Evolutionary conservation across 2,329 filamentous ascomycete species (phyloP).

Genomic region (Paracamarosporium sp.): DNA sequence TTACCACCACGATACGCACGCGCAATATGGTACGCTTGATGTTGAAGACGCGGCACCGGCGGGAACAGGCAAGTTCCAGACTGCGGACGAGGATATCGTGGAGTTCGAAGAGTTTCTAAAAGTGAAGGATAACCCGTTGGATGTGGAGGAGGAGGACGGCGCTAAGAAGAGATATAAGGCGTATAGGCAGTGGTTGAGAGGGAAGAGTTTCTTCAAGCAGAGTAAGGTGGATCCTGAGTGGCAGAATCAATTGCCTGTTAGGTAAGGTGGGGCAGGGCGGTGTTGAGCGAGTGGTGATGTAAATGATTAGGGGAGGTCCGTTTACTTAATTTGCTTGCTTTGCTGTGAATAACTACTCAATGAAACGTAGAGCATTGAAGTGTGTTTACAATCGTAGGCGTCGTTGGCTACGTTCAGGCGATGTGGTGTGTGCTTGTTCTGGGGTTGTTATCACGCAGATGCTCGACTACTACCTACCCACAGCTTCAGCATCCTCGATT

Average conservation of each 20-base stretch:
- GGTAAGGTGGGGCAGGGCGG: slow-evolving; percentile 18
- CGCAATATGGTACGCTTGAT: slow-evolving; percentile 1
- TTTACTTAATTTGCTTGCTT: too few relatives aligned
- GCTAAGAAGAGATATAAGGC: slow-evolving; percentile 96
- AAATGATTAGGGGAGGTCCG: too few relatives aligned
- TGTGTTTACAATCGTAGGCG: too few relatives aligned
- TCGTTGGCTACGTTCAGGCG: too few relatives aligned
- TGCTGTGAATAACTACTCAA: too few relatives aligned
- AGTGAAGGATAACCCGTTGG: slow-evolving; percentile 82
- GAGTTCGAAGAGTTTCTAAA: slow-evolving; percentile 80
- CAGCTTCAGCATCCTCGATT: too few relatives aligned
- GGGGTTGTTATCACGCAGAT: too few relatives aligned
- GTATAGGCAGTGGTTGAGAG: slow-evolving; percentile 91
- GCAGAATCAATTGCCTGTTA: slow-evolving; percentile 42
- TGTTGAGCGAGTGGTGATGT: too few relatives aligned
- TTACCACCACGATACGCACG: slow-evolving; percentile 18
- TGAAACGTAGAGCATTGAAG: too few relatives aligned
- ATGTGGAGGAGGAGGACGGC: slow-evolving; percentile 84
- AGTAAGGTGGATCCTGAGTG: slow-evolving; percentile 61
- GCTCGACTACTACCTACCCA: too few relatives aligned
- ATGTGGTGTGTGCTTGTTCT: too few relatives aligned
- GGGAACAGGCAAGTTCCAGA: slow-evolving; percentile 48
- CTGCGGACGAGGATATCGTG: slow-evolving; percentile 69
- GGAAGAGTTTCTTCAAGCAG: slow-evolving; percentile 97
- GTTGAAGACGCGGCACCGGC: neutral